phyloP scores from a whole-genome alignment of 2,329 filamentous ascomycete genomes.

The Hypomyces perniciosus region DNA sequence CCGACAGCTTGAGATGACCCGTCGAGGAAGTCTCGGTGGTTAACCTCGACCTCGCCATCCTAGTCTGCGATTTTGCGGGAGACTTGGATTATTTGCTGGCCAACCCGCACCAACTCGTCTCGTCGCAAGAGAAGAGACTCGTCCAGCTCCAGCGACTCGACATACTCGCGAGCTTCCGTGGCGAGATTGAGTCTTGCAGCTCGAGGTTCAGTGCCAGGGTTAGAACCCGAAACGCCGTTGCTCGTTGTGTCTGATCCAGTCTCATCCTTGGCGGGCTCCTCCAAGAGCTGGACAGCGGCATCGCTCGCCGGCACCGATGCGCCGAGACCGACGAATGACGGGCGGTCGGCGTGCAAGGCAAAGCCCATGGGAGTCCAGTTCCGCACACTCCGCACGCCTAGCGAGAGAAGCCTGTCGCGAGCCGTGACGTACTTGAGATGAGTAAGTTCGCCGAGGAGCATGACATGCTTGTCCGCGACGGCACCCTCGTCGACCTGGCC shows the following conservation, averaged over 20 bases:
- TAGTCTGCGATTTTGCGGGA: constrained; percentile 5
- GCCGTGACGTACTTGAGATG: constrained; percentile 13
- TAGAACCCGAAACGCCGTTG: neutral
- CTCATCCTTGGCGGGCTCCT: neutral
- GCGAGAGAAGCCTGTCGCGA: constrained; percentile 16
- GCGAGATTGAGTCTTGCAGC: constrained; percentile 8
- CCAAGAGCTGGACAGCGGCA: constrained; percentile 9
- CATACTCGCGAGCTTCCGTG: constrained; percentile 13
- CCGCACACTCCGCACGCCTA: constrained; percentile 12
- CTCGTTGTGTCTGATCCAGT: neutral
- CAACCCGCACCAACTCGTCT: constrained; percentile 16
- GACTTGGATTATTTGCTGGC: constrained; percentile 16
- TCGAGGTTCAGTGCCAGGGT: neutral
- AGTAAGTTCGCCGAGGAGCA: constrained; percentile 14
- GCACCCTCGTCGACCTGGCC: neutral
- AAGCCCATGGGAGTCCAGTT: constrained; percentile 10
- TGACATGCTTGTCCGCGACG: constrained; percentile 15
- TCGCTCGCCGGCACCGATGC: constrained; percentile 16
- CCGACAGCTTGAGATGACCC: constrained; percentile 4
- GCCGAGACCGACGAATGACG: constrained; percentile 6
- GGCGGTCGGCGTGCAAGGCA: neutral
- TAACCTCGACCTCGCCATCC: constrained; percentile 4
- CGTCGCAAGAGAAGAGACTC: constrained; percentile 8
- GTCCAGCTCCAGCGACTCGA: constrained; percentile 11
- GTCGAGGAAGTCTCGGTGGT: constrained; percentile 14